Evolutionary conservation across 768 basidiomycete species (phyloP).

Genomic region (Amanita exitialis): DNA sequence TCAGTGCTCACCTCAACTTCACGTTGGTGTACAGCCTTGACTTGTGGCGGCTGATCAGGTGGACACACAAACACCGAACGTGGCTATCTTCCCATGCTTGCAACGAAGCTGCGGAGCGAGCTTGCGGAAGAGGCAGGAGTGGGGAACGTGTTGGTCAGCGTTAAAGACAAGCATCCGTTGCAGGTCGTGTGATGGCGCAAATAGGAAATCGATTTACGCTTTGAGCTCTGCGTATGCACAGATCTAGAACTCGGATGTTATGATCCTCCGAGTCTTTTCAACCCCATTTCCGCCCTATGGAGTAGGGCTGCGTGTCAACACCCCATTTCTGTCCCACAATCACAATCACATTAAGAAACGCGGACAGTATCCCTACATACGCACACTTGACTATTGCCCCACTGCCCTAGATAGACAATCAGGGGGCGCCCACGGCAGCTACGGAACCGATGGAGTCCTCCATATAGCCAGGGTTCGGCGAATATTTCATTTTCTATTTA

Average conservation of each 20-base stretch:
- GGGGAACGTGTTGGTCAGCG: slow-evolving; percentile 62
- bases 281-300: not conserved
- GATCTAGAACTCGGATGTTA: slow-evolving; percentile 1
- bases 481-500: no score
- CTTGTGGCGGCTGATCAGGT: slow-evolving; percentile 29
- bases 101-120: slow-evolving; percentile 47
- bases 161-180: slow-evolving; percentile 67
- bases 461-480: no score
- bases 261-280: not conserved
- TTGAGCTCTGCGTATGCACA: not conserved
- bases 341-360: not conserved
- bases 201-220: not conserved
- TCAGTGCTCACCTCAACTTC: slow-evolving; percentile 28
- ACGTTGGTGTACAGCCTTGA: slow-evolving; percentile 17
- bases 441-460: no score
- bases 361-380: no score
- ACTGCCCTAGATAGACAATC: no score
- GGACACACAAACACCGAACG: slow-evolving; percentile 95
- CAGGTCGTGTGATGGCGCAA: slow-evolving; percentile 38
- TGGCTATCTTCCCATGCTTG: slow-evolving; percentile 76
- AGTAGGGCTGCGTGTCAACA: not conserved
- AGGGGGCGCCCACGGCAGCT: no score
- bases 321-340: not conserved
- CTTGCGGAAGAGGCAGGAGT: slow-evolving; percentile 30
- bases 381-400: no score